Evolutionary conservation across 1,284 basidiomycete species (phyloP), one percentile per base, ranked within the genome.

Genomic region (Sporisorium exsertum): DNA sequence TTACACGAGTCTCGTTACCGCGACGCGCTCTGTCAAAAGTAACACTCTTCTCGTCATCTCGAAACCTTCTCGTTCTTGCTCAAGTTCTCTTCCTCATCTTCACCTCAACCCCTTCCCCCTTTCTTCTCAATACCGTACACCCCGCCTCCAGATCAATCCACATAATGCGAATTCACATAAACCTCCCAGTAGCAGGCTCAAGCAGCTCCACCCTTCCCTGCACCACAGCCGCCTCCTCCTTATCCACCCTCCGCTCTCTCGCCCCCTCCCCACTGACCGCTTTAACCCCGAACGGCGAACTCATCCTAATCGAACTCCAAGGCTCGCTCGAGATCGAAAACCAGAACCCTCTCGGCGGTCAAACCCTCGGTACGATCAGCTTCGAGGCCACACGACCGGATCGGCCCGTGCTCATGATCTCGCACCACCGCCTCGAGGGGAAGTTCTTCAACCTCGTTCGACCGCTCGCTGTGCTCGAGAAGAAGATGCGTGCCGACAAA

Each of bases 381-480:
- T 85, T 84, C 43, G 80, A 79, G 5, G 42, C 60, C 0, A 65
- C 65, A 1, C 64, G 77, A 18, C 77, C 76, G 91, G 91, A 90
- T 73, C 92, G 92, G 79, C 91, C 93, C 0, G 93, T 91, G 0
- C 88, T 97, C 5, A 87, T 89, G 69, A 92, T 97, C 63, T 94
- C 94, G 8, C 91, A 95, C 85, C 93, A 97, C 82, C 87, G 94
- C 18, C 89, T 97, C 1, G 94, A 97, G 83, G 94, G 94, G 52
- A 94, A 93, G 82, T 88, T 96, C 62, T 89, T 91, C 40, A 89
- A 87, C 46, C 88, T 97, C 1, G 58, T 70, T 0, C 51, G 60
- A 24, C 83, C 83, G 2, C 37, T 84, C 5, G 82, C 83, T 12
- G 78, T 85, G 5, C 56, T 84, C 1, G 63, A 82, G 59, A 84